Evolutionary conservation across 2,329 filamentous ascomycete species (phyloP).

Genomic region (Amauroascus niger): DNA sequence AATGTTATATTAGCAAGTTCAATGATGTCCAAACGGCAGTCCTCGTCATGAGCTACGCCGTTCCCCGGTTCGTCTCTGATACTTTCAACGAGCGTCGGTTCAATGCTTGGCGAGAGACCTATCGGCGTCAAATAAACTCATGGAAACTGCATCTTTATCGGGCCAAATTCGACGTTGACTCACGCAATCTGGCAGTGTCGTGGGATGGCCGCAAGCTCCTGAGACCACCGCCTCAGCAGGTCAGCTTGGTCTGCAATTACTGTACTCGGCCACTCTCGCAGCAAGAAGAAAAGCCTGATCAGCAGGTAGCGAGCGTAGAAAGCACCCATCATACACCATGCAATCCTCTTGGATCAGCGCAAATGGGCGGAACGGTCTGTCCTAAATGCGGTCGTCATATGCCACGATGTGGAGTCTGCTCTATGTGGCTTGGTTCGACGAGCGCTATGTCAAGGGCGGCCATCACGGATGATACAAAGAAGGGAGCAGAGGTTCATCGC

Average conservation of each 20-base stretch:
- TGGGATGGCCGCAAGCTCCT: conserved; percentile 43
- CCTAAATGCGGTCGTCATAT: conserved; percentile 53
- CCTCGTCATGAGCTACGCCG: conserved; percentile 49
- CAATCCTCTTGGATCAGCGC: conserved; percentile 29
- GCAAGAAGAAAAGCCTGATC: conserved; percentile 21
- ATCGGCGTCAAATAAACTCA: conserved; percentile 51
- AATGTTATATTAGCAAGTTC: conserved; percentile 50
- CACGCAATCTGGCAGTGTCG: conserved; percentile 44
- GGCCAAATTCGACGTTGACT: conserved; percentile 50
- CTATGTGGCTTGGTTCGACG: conserved; percentile 51
- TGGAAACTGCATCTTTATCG: conserved; percentile 53
- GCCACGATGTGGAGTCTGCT: conserved; percentile 54
- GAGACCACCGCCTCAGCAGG: conserved; percentile 43
- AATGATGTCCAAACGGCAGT: conserved; percentile 55
- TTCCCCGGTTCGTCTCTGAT: conserved; percentile 50
- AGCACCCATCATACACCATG: conserved; percentile 28
- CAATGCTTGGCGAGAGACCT: conserved; percentile 52
- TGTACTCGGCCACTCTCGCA: conserved; percentile 50
- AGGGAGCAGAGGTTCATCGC: conserved; percentile 8
- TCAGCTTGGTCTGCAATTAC: conserved; percentile 51
- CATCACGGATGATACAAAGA: conserved; percentile 28
- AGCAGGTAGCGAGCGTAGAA: conserved; percentile 19
- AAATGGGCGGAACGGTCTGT: conserved; percentile 46
- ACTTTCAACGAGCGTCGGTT: conserved; percentile 44
- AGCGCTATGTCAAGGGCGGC: conserved; percentile 42